A percentile compares a stretch with the other conserved stretches of the same genome.
These are phyloP conservation scores for Tetradesmus lagerheimii DNA, from an alignment of 139 green algal species.

Conservation along the genomic window DNA sequence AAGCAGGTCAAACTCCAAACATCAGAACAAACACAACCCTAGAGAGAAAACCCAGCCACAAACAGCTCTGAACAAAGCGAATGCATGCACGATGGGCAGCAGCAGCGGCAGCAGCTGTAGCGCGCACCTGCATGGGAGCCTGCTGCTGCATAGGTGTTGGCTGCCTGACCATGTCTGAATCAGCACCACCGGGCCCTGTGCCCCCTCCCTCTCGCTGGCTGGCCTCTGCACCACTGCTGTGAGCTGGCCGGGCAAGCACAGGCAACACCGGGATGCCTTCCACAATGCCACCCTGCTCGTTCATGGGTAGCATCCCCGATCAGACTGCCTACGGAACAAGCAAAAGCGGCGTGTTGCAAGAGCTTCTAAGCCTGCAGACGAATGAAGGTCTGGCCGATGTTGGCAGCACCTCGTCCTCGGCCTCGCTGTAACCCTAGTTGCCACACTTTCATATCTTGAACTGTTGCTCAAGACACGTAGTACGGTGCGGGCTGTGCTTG, in stretches of 20 bases:
- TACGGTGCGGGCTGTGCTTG: background rate
- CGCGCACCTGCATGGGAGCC: background rate
- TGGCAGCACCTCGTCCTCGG: background rate
- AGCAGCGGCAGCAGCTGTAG: background rate
- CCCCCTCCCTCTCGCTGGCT: background rate
- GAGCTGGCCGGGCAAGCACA: constrained; percentile 6
- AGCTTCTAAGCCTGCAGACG: background rate
- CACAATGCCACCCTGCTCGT: constrained; percentile 21
- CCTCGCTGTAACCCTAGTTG: background rate
- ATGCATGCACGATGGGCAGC: background rate
- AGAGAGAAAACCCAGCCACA: background rate
- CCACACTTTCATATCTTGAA: background rate
- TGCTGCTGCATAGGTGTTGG: constrained; percentile 3
- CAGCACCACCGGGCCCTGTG: background rate
- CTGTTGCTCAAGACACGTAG: background rate
- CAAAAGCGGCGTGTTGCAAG: background rate
- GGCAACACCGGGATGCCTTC: constrained; percentile 24
- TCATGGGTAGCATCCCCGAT: background rate
- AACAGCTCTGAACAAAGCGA: background rate
- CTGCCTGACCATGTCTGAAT: constrained; percentile 22
- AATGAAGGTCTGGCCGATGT: background rate
- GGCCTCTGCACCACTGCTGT: constrained; percentile 15
- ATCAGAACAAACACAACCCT: too few species aligned
- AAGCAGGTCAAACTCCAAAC: background rate
- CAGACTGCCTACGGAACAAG: background rate